Evolutionary conservation across 441 rosid genomes (phyloP).

Genomic region (Francoa sonchifolia): DNA sequence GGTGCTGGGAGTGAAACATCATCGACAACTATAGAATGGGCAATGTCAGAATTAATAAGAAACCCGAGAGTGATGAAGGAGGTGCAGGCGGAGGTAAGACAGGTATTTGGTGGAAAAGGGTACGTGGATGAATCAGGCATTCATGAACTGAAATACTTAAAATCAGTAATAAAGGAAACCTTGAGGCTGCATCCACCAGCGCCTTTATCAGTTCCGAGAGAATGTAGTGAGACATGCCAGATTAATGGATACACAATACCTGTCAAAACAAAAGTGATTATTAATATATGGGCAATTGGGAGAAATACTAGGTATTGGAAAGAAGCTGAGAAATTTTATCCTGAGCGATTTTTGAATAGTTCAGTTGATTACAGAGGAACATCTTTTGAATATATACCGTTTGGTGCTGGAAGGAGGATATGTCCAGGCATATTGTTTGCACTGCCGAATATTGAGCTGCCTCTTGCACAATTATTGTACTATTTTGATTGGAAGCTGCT

Average conservation of each 20-base stretch:
- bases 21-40: constrained; percentile 1
- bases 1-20: background rate
- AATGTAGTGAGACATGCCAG: background rate
- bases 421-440: constrained; percentile 4
- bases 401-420: constrained; percentile 1
- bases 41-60: constrained; percentile 4
- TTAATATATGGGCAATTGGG: background rate
- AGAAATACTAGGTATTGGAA: background rate
- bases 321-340: background rate
- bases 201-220: background rate
- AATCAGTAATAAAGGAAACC: constrained; percentile 3
- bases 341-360: background rate
- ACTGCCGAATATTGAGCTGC: constrained; percentile 1
- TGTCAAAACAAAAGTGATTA: background rate
- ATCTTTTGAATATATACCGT: background rate
- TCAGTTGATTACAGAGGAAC: background rate
- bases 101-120: background rate
- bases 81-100: constrained; percentile 2
- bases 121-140: background rate
- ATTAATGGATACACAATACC: background rate
- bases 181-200: constrained; percentile 1
- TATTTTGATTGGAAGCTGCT: constrained; percentile 1
- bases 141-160: background rate
- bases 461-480: background rate
- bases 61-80: constrained; percentile 2